Base-by-base conservation (phyloP, 176 grass and related monocot species). In the Aegilops bicornis region DNA sequence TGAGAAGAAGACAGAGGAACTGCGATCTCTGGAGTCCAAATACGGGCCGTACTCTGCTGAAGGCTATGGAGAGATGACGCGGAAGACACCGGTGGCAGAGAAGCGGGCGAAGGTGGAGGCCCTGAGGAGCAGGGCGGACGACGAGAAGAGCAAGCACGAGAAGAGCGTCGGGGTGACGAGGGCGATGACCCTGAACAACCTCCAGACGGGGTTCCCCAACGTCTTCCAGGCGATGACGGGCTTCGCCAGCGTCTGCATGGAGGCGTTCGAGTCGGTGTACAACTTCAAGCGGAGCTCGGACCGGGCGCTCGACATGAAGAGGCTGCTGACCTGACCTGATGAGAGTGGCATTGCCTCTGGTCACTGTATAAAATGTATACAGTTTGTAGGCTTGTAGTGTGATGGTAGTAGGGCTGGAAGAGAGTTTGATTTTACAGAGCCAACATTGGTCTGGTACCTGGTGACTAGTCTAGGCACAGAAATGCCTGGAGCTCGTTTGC, bases 191-290 rank as follows among this genome's bases (percentile, higher is more conserved):
- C 52, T 96, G 75, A 98, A 94, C 87, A 98, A 98, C 84, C 85
- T 98, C 42, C 94, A 98, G 82, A 98, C 94, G 10, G 97, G 93
- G 1, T 91, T 98, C 27, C 97, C 97, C 9, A 98, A 98, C 40
- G 90, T 98, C 56, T 98, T 98, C 78, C 97, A 96, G 79, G 92
- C 97, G 24, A 98, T 98, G 93, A 98, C 92, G 0, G 97, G 97
- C 39, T 98, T 98, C 40, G 69, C 97, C n/a, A 91, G 97, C 0
- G 88, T 96, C 36, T 98, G 97, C 89, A 92, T 92, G 84, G 93
- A 96, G 79, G 94, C 88, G 0, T 96, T 98, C 3, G 94, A 96
- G 83, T 93, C 76, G 11, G 94, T 98, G 43, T 94, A 96, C 83
- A 96, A 95, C 83, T 92, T 87, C 75, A 89, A 90, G 52, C 87